These are phyloP conservation scores for Trichoderma simmonsii DNA, from an alignment of 2,329 filamentous ascomycete species.

Conservation along the genomic window DNA sequence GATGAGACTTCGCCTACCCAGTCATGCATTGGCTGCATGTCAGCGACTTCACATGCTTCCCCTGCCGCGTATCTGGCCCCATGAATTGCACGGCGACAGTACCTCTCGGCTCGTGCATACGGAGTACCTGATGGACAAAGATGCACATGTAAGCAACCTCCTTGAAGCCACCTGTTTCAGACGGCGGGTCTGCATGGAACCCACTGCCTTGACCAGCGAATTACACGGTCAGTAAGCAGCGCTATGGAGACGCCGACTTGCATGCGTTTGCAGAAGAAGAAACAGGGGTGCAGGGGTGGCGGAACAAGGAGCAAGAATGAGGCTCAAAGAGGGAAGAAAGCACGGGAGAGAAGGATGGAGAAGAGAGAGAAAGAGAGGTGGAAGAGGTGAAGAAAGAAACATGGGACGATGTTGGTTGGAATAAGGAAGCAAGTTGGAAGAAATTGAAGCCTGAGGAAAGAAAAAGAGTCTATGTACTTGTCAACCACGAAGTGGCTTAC, in stretches of 20 bases:
- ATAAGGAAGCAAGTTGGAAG: neutral
- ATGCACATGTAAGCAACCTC: constrained; percentile 11
- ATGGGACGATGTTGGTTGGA: too few relatives aligned
- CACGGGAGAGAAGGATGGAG: neutral
- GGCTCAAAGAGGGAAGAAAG: neutral
- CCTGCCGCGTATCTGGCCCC: neutral
- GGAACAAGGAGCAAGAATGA: neutral
- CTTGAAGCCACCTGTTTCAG: constrained; percentile 11
- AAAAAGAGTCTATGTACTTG: neutral
- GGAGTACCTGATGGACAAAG: neutral
- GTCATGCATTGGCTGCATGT: constrained; percentile 13
- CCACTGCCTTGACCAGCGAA: neutral
- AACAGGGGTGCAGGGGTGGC: neutral
- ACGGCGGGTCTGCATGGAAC: constrained; percentile 12
- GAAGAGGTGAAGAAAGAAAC: neutral
- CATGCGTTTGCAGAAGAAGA: constrained; percentile 14
- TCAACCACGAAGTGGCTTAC: neutral
- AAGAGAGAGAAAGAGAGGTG: neutral
- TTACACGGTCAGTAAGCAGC: neutral
- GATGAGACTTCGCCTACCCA: neutral
- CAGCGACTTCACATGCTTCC: constrained; percentile 5
- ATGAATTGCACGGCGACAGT: neutral
- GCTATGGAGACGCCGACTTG: constrained; percentile 15
- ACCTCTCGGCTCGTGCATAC: neutral
- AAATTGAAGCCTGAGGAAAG: neutral